Conservation (phyloP, 1,284 basidiomycete species). For the Puccinia sorghi region DNA sequence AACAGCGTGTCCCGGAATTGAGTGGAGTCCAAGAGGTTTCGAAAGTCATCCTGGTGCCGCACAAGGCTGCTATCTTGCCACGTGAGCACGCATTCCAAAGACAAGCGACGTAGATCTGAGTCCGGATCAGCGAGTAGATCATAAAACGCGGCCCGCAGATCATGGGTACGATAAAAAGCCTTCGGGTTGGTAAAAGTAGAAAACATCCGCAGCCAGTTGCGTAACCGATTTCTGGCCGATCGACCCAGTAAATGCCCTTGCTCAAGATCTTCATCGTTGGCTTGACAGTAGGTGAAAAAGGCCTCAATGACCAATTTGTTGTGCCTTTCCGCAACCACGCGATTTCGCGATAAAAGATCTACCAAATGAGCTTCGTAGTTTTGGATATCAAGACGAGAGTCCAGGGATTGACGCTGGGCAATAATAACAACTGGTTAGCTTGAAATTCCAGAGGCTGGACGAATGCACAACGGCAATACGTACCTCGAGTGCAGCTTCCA, state of each 20-base stretch:
- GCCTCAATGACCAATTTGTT: constrained; percentile 76
- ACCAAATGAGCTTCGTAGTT: constrained; percentile 82
- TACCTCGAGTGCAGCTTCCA: constrained; percentile 68
- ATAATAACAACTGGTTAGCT: not conserved
- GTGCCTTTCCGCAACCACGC: constrained; percentile 76
- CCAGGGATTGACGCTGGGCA: constrained; percentile 64
- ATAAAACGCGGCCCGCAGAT: constrained; percentile 70
- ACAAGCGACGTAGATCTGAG: constrained; percentile 71
- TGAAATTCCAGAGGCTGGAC: not conserved
- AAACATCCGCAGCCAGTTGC: constrained; percentile 79
- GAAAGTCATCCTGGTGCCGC: constrained; percentile 70
- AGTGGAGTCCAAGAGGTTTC: constrained; percentile 76
- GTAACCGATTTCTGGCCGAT: constrained; percentile 65
- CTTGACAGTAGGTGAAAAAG: constrained; percentile 65
- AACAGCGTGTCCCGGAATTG: constrained; percentile 86
- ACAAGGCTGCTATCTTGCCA: constrained; percentile 75
- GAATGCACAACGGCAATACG: constrained; percentile 58
- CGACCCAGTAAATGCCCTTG: constrained; percentile 59
- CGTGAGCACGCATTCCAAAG: constrained; percentile 77
- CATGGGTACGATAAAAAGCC: constrained; percentile 71
- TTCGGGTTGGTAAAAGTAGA: constrained; percentile 89
- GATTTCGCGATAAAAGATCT: constrained; percentile 67
- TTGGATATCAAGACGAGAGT: constrained; percentile 71
- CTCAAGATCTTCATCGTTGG: constrained; percentile 59
- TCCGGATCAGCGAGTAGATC: constrained; percentile 84